A percentile compares a stretch with the other conserved stretches of the same genome.
phyloP scores from a whole-genome alignment of 1,284 basidiomycete genomes.

The Meira nashicola region DNA sequence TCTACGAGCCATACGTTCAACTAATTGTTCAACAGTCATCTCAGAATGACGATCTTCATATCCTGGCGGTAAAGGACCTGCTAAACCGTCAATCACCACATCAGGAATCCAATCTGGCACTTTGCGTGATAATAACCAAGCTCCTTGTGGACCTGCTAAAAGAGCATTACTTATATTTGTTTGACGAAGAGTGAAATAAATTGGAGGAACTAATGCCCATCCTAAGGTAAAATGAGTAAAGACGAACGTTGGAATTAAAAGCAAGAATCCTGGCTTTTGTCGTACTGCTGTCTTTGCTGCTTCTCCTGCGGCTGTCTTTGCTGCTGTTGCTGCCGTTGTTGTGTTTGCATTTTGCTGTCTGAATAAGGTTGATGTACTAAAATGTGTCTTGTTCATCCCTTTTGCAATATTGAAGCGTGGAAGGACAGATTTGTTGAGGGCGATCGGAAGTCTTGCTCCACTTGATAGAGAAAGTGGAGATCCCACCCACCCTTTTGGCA shows the following conservation, averaged over 20 bases:
- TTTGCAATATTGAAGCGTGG: too few species aligned
- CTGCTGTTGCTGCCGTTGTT: background rate
- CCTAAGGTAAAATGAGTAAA: conserved; percentile 10
- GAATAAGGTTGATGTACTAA: too few species aligned
- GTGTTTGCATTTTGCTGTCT: background rate
- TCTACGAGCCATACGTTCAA: conserved; percentile 5
- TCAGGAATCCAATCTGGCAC: conserved; percentile 13
- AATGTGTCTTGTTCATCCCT: too few species aligned
- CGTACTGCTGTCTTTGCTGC: background rate
- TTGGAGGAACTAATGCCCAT: conserved; percentile 17
- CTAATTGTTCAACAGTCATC: conserved; percentile 14
- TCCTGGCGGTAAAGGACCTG: background rate
- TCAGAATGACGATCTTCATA: background rate
- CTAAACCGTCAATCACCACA: conserved; percentile 1
- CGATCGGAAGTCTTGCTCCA: too few species aligned
- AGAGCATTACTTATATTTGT: conserved; percentile 14
- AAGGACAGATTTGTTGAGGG: too few species aligned
- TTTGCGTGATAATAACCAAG: conserved; percentile 11
- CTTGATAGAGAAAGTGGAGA: too few species aligned
- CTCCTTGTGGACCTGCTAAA: conserved; percentile 14
- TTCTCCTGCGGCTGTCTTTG: background rate
- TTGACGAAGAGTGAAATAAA: conserved; percentile 10
- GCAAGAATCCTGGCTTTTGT: background rate
- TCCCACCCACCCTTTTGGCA: too few species aligned
- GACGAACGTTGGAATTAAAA: conserved; percentile 8